Base-by-base conservation (phyloP, 805 yeast species). In the fission yeast (Schizosaccharomyces pombe) region DNA sequence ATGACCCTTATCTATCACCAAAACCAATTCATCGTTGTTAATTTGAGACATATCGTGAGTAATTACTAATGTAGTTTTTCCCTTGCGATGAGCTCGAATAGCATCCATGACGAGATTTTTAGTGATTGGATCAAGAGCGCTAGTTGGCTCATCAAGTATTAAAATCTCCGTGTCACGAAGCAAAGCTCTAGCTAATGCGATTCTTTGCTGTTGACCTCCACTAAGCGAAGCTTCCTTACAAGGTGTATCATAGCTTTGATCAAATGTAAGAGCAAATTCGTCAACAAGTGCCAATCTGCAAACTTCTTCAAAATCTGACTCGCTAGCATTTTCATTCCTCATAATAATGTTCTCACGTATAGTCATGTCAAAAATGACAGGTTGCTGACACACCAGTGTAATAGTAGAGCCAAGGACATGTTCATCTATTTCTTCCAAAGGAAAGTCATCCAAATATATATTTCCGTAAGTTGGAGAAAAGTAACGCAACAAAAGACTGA, bases 181-280 rank as follows among this genome's bases (percentile, higher is more conserved):
- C 55, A 71, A 72, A 0, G 96, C 96, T 55, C 96, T 72, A 0
- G 97, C 95, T 30, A 91, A 61, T 0, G 89, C 82, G 2, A 91
- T 70, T 57, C 87, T 70, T 65, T 91, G 98, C 55, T 73, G 75
- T 64, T 91, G 95, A 0, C 99, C 99, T 3, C 97, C 97, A 58
- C 95, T 84, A 6, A 89, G 67, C 1, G 70, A 75, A 0, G 68
- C 66, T 1, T 62, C 60, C 0, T 78, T 75, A 6, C 84, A 58
- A 2, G 62, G 57, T 0, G 83, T 76, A 16, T 80, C 71, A 2
- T 76, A 34, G 0, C 87, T 85, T 3, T 74, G 62, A 0, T 80
- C 77, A 1, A 80, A 63, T 32, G 65, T 67, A 4, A 62, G 60
- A 0, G 82, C 63, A 1, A 82, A 65, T 0, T 73, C 72, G 1